Percentiles rank a stretch among this genome's conserved stretches.
phyloP scores from a whole-genome alignment of 176 grass and related monocot genomes.

The Eragrostis curvula region DNA sequence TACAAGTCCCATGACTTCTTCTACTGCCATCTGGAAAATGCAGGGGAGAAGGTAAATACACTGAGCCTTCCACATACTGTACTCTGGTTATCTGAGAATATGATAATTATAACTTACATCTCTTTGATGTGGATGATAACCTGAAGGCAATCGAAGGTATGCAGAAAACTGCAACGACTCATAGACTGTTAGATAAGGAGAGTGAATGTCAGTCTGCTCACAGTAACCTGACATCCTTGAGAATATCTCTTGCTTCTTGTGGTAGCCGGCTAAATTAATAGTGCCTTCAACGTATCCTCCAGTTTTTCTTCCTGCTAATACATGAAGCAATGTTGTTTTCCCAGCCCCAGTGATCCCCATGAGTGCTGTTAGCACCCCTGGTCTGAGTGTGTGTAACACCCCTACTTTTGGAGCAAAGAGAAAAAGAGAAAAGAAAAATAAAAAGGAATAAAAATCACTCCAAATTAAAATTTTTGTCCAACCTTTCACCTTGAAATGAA shows the following conservation, averaged over 20 bases:
- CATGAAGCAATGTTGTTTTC: slow-evolving; percentile 91
- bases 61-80: background rate
- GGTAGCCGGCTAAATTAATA: slow-evolving; percentile 72
- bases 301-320: slow-evolving; percentile 96
- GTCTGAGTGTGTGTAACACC: too few relatives aligned
- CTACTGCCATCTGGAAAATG: slow-evolving; percentile 74
- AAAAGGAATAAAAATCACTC: too few relatives aligned
- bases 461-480: too few relatives aligned
- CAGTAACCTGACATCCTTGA: slow-evolving; percentile 92
- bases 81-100: background rate
- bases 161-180: slow-evolving; percentile 86
- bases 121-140: slow-evolving; percentile 63
- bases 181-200: slow-evolving; percentile 77
- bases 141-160: slow-evolving; percentile 85
- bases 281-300: slow-evolving; percentile 76
- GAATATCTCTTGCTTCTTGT: slow-evolving; percentile 88
- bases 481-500: too few relatives aligned
- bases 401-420: too few relatives aligned
- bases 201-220: slow-evolving; percentile 88
- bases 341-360: slow-evolving; percentile 97
- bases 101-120: slow-evolving; percentile 47
- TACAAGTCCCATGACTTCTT: slow-evolving; percentile 83
- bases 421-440: too few relatives aligned
- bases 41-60: slow-evolving; percentile 15
- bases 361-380: slow-evolving; percentile 87